Base-by-base conservation (phyloP, 23 red algal species). In the Gracilariopsis chorda region DNA sequence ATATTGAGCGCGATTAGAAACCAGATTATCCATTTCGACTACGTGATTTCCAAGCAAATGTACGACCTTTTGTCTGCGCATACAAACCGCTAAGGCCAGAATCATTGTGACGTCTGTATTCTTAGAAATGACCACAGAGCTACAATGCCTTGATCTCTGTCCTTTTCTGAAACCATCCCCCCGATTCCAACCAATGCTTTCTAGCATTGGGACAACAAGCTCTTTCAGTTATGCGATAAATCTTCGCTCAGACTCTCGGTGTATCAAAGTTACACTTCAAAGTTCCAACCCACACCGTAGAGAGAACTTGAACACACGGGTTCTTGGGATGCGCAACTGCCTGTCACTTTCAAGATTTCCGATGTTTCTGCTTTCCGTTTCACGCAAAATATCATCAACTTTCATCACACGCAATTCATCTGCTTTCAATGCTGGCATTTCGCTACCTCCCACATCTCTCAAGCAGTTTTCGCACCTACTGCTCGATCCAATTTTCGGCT, bases 41-140 rank as follows among this genome's bases (percentile, higher is more conserved):
- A 77, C 45, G 35, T 55, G n/a, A 19, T 77, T 44, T 51, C 72
- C 45, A 10, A 77, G 29, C 2, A 77, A 4, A 52, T 77, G 44
- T 7, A 77, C 44, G 10, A 77, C 44, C 51, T 44, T 44, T 12
- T 16, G 45, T 1, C 72, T 44, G 4, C 29, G 40, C 0, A 51
- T 12, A 37, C 1, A 1, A 20, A 27, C 35, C 32, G 72, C 16
- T 1, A 77, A 35, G 29, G 32, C 72, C 24, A 77, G 51, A 32
- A 77, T 77, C 3, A 77, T 11, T 77, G 72, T 77, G 20, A 77
- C 40, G 45, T 77, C 72, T 20, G 72, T 77, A 17, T 77, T 44
- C 45, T 77, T 77, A 30, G 45, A 77, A 0, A 77, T 1, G 4
- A 77, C 8, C 0, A 77, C 72, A 77, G 20, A 48, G 1, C 45